These are phyloP conservation scores for Perilla frutescens DNA, from an alignment of 257 asterid genomes.

Conservation along the genomic window DNA sequence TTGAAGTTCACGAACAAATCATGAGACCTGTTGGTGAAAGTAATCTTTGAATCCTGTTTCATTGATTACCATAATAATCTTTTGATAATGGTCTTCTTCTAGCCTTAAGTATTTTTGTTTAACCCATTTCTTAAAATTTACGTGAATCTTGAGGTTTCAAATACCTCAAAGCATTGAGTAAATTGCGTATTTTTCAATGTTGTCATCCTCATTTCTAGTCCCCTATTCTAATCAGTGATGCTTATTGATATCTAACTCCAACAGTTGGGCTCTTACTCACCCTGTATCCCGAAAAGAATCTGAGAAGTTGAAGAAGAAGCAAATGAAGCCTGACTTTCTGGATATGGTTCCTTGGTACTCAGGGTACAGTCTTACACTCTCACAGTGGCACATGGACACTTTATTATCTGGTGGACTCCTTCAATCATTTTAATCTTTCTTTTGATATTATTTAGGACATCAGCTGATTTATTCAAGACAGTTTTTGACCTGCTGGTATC, in stretches of 20 bases:
- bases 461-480: conserved; percentile 97
- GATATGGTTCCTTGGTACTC: conserved; percentile 99
- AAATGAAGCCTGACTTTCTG: conserved; percentile 91
- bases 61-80: neutral
- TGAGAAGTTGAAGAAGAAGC: conserved; percentile 87
- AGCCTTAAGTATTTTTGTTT: conserved; percentile 21
- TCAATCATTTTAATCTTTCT: conserved; percentile 34
- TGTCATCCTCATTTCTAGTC: neutral
- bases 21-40: conserved; percentile 4
- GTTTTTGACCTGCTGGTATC: conserved; percentile 96
- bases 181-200: conserved; percentile 10
- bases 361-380: conserved; percentile 60
- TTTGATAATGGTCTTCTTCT: conserved; percentile 14
- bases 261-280: conserved; percentile 98
- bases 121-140: neutral
- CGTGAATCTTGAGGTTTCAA: neutral
- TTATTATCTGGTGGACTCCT: conserved; percentile 18
- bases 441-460: conserved; percentile 69
- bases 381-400: conserved; percentile 9
- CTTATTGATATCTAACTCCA: conserved; percentile 28
- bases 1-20: neutral
- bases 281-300: conserved; percentile 87
- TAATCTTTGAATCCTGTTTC: neutral
- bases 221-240: conserved; percentile 9
- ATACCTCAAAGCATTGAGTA: neutral